Base-by-base conservation (phyloP, 352 stramenopile genomes). In the Phytopythium oedochilum region DNA sequence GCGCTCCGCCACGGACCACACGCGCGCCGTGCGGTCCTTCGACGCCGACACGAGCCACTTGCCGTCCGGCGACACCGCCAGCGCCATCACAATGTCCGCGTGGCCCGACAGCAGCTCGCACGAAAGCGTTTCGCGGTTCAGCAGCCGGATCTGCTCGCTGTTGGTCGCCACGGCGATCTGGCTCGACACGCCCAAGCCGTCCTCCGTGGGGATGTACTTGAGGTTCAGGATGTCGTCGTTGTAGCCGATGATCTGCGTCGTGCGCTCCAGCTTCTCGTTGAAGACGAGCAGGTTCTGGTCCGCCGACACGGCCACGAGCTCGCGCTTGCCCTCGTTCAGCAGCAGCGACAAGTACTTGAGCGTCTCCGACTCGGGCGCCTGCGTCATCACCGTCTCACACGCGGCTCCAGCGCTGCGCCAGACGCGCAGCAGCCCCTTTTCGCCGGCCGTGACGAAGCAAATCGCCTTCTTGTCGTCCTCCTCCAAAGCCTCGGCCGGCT, bases 211-310 rank as follows among this genome's bases (percentile, higher is more conserved):
- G 53, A 99, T 83, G 50, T 97, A 94, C 67, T 98, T 98, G 46
- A 99, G 73, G 72, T 98, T 97, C 0, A 99, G 77, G 46, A 99
- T 97, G 64, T 99, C 96, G 61, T 99, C 97, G 70, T 99, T 99
- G 63, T 97, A 97, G 32, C 96, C 79, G 57, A 94, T 92, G 56
- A 92, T 91, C 60, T 93, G 80, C 17, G 76, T 82, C 40, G 68
- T 87, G 45, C 86, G 72, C 56, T 66, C 59, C 31, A 95, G 67
- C 17, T 74, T 68, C 48, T 83, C 71, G 59, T 93, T 73, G 45
- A 96, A 87, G 3, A 97, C 63, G 23, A 94, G 56, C 54, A 96
- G 84, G 58, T 96, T 96, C 64, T 97, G 85, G 51, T 97, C 84
- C 18, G 73, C 73, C 8, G 88, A 86, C 48, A 96, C 77, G 0